phyloP scores from a whole-genome alignment of 441 rosid genomes.

The Melastoma candidum region DNA sequence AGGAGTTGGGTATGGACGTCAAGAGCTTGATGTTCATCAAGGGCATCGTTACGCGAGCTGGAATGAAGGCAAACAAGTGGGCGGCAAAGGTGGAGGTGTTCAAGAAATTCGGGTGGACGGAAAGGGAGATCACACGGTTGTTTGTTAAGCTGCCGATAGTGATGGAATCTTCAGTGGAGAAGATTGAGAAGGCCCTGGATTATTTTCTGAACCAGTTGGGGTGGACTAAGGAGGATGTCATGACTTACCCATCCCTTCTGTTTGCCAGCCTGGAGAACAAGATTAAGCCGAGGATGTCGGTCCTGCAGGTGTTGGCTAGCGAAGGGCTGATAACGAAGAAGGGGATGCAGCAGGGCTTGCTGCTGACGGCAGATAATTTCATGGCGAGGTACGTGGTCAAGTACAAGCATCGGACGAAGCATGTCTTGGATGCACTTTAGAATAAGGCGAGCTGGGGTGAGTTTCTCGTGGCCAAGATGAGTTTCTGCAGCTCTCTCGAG shows the following conservation, averaged over 20 bases:
- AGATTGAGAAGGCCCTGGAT: constrained; percentile 10
- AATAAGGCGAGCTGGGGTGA: too few relatives aligned
- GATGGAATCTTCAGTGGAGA: constrained; percentile 8
- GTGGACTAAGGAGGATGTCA: constrained; percentile 7
- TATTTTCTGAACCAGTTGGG: constrained; percentile 12
- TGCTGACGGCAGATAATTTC: constrained; percentile 14
- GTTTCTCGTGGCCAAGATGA: too few relatives aligned
- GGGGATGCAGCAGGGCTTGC: constrained; percentile 1
- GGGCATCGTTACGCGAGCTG: constrained; percentile 6
- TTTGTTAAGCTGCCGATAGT: constrained; percentile 15
- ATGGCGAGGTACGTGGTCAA: constrained; percentile 2
- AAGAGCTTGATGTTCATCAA: constrained; percentile 14
- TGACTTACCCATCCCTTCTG: constrained; percentile 8
- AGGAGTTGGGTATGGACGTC: constrained; percentile 11
- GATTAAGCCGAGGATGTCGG: constrained; percentile 10
- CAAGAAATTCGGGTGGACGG: constrained; percentile 12
- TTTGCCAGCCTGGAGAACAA: constrained; percentile 15
- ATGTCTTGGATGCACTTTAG: too few relatives aligned
- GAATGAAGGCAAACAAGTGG: constrained; percentile 8
- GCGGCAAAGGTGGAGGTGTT: constrained; percentile 8
- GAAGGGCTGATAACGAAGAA: constrained; percentile 10
- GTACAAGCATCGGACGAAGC: too few relatives aligned
- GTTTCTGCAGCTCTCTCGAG: too few relatives aligned
- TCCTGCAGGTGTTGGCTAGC: constrained; percentile 7
- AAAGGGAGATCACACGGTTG: constrained; percentile 6